Percentiles rank a stretch among this genome's conserved stretches.
phyloP scores from a whole-genome alignment of 768 basidiomycete species.

The Trametes maxima region DNA sequence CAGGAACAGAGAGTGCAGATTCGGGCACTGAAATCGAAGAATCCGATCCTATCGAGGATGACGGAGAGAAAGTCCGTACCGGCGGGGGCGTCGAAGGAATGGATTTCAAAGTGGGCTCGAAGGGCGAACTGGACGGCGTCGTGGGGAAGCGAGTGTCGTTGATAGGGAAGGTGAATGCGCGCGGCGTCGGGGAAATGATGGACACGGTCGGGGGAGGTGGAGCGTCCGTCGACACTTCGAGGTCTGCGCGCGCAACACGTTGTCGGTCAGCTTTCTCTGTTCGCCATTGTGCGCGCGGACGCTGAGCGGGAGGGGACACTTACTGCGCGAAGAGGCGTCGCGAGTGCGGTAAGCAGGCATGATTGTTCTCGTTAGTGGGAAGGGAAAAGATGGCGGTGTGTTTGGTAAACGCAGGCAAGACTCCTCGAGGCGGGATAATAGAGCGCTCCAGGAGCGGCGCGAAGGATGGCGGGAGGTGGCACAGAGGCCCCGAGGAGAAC shows the following conservation, averaged over 20 bases:
- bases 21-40: conserved; percentile 31
- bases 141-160: conserved; percentile 54
- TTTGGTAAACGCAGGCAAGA: conserved; percentile 30
- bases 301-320: conserved; percentile 27
- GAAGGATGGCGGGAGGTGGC: conserved; percentile 51
- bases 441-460: conserved; percentile 42
- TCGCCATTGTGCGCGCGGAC: neutral
- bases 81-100: conserved; percentile 49
- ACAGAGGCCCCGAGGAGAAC: conserved; percentile 56
- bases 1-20: conserved; percentile 27
- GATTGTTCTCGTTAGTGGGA: conserved; percentile 42
- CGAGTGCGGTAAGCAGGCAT: conserved; percentile 83
- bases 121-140: conserved; percentile 69
- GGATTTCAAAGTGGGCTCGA: conserved; percentile 66
- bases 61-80: conserved; percentile 41
- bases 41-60: conserved; percentile 45
- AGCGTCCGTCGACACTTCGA: conserved; percentile 74
- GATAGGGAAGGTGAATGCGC: conserved; percentile 65
- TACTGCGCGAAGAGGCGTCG: conserved; percentile 62
- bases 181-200: conserved; percentile 68
- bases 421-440: conserved; percentile 36
- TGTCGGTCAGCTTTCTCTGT: conserved; percentile 6
- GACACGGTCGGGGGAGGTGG: conserved; percentile 52
- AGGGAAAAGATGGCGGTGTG: conserved; percentile 32
- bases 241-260: conserved; percentile 46